Base-by-base conservation (phyloP, 306 rosid species). In the Ormosia emarginata region DNA sequence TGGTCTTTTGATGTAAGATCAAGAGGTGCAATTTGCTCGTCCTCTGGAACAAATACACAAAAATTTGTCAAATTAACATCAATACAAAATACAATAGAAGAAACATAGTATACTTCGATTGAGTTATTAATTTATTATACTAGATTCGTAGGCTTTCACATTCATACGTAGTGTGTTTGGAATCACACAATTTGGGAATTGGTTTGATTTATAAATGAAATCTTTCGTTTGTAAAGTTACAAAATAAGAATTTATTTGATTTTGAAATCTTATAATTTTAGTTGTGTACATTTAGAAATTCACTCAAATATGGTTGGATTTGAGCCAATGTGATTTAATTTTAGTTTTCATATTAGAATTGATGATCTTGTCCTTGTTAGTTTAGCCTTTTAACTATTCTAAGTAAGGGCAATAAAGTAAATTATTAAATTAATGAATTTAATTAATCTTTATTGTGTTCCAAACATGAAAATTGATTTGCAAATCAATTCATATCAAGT, bases 11-110 rank as follows among this genome's bases (percentile, higher is more conserved):
- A 62, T 59, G 8, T 9, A 49, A 74, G 5, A 30, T 79, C 81
- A 67, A 91, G 56, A 6, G 88, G 72, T 1, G 79, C 80, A 85
- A 88, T 76, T 17, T 86, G 76, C 77, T 83, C 94, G 18, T 87
- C 93, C 88, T 93, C 99, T 93, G 90, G 66, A 78, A 78, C 50
- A 78, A 66, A 82, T 24, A 50, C 30, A 55, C 32, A 77, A 40
- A 46, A 43, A 66, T 67, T 36, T 40, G 37, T 9, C 84, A 77
- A 62, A 24, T 18, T 78, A 79, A 81, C 30, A 40, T 58, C 53
- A 47, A 67, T 53, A 56, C 14, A 63, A 17, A 55, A 49, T 30
- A 77, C 17, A 71, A 53, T 17, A 30, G 53, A 67, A 85, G 55
- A 79, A 34, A 55, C 65, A 66, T 1, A 30, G 29, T 30, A 81